These are phyloP conservation scores for Penicillium sp. DNA, from an alignment of 2,329 filamentous ascomycete genomes.

Conservation along the genomic window DNA sequence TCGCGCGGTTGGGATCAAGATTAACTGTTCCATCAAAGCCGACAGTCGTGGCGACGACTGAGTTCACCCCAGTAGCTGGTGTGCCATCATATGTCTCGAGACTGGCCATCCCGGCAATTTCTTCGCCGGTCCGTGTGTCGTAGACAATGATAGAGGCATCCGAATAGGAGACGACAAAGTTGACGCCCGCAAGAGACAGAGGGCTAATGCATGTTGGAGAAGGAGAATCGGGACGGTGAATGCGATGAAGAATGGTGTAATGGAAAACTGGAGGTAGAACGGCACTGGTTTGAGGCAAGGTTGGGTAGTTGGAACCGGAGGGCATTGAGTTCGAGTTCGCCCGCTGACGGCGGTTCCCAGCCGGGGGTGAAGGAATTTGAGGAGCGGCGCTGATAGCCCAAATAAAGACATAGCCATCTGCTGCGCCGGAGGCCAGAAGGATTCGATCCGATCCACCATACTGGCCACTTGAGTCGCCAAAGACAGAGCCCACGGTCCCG, in stretches of 20 bases:
- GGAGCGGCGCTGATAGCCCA: conserved; percentile 81
- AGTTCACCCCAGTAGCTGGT: conserved; percentile 77
- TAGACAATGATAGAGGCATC: conserved; percentile 90
- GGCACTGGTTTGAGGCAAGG: conserved; percentile 81
- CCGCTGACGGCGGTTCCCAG: conserved; percentile 68
- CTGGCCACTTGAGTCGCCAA: conserved; percentile 67
- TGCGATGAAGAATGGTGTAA: conserved; percentile 83
- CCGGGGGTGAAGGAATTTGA: conserved; percentile 58
- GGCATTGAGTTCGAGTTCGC: conserved; percentile 96
- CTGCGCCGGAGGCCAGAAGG: conserved; percentile 83
- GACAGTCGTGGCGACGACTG: conserved; percentile 81
- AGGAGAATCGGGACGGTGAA: conserved; percentile 65
- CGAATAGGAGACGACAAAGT: conserved; percentile 88
- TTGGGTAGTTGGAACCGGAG: conserved; percentile 87
- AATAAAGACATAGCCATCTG: conserved; percentile 86
- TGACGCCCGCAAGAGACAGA: conserved; percentile 75
- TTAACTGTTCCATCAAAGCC: conserved; percentile 67
- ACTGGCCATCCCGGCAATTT: conserved; percentile 89
- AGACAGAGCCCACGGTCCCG: conserved; percentile 73
- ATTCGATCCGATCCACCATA: conserved; percentile 83
- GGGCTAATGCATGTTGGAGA: conserved; percentile 93
- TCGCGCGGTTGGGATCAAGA: conserved; percentile 60
- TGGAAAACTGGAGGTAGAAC: conserved; percentile 84
- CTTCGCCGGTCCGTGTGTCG: conserved; percentile 87
- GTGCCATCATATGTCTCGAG: conserved; percentile 91